A percentile compares a stretch with the other conserved stretches of the same genome.
Conservation (phyloP, 2,329 filamentous ascomycete genomes). For the Xenoacremonium recifei region DNA sequence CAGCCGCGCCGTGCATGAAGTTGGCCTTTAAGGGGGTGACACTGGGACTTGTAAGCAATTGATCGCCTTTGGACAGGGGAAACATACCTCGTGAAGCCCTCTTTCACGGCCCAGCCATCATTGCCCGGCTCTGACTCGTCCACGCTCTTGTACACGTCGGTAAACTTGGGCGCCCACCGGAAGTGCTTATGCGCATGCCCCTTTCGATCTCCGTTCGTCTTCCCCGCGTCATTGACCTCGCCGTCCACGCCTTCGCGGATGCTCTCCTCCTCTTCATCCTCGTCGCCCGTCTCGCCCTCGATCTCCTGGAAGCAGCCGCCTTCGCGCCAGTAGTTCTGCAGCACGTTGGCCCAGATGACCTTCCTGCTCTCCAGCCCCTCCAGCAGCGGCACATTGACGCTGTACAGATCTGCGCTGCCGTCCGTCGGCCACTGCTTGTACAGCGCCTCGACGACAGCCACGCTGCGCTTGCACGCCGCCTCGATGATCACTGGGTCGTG, state of each 20-base stretch:
- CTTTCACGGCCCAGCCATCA: constrained; percentile 89
- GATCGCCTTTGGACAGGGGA: too few relatives aligned
- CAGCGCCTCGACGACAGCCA: constrained; percentile 77
- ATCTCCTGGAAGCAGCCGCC: constrained; percentile 85
- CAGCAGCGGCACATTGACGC: constrained; percentile 84
- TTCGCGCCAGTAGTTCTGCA: constrained; percentile 88
- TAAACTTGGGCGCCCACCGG: constrained; percentile 88
- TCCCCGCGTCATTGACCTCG: constrained; percentile 38
- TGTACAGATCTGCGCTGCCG: constrained; percentile 76
- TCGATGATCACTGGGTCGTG: constrained; percentile 81
- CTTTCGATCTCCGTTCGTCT: constrained; percentile 21
- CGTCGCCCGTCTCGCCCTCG: constrained; percentile 61
- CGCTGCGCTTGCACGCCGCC: constrained; percentile 70
- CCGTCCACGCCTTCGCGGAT: constrained; percentile 66
- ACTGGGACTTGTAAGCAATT: constrained; percentile 55
- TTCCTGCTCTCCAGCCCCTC: constrained; percentile 70
- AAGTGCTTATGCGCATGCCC: constrained; percentile 80
- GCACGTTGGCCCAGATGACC: constrained; percentile 78
- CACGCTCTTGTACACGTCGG: constrained; percentile 86
- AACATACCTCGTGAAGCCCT: constrained; percentile 78
- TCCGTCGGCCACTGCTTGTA: constrained; percentile 70
- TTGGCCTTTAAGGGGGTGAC: constrained; percentile 90
- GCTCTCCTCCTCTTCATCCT: constrained; percentile 68
- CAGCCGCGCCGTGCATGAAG: constrained; percentile 73
- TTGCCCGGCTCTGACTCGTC: constrained; percentile 75